phyloP scores from a whole-genome alignment of 805 yeast genomes.

The Kodamaea neixiangensis region DNA sequence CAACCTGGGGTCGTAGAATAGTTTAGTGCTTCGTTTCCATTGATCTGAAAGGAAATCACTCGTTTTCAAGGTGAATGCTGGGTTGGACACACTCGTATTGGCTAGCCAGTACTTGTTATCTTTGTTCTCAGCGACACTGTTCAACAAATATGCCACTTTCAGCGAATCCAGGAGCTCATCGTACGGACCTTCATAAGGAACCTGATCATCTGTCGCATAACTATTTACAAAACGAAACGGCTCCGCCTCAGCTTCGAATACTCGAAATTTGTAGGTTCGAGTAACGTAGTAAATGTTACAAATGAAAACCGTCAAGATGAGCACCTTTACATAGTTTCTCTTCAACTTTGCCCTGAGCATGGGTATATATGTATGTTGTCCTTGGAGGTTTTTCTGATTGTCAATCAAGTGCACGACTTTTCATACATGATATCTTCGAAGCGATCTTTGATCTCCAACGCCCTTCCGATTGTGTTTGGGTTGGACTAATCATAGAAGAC shows the following conservation, averaged over 20 bases:
- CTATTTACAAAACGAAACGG: not conserved
- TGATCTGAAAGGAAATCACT: constrained; percentile 1
- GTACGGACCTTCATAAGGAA: constrained; percentile 19
- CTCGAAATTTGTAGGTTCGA: constrained; percentile 18
- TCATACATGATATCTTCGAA: not conserved
- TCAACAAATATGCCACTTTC: constrained; percentile 8
- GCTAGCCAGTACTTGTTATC: constrained; percentile 19
- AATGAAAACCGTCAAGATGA: constrained; percentile 21
- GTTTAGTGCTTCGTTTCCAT: not conserved
- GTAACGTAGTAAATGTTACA: constrained; percentile 24
- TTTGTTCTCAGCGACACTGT: constrained; percentile 4
- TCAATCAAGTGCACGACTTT: not conserved
- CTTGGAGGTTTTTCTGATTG: not conserved
- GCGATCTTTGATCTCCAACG: not conserved
- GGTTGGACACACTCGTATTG: constrained; percentile 15
- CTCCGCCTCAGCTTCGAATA: constrained; percentile 14
- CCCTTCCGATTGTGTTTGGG: not conserved
- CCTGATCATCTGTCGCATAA: constrained; percentile 22
- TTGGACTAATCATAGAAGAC: not conserved
- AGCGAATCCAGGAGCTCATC: constrained; percentile 18
- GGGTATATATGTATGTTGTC: not conserved
- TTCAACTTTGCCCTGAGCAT: not conserved
- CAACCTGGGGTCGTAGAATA: constrained; percentile 22
- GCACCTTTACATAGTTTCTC: constrained; percentile 13
- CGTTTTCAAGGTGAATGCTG: constrained; percentile 1